phyloP scores from a whole-genome alignment of 495 filamentous ascomycete genomes.

The Podospora didyma region DNA sequence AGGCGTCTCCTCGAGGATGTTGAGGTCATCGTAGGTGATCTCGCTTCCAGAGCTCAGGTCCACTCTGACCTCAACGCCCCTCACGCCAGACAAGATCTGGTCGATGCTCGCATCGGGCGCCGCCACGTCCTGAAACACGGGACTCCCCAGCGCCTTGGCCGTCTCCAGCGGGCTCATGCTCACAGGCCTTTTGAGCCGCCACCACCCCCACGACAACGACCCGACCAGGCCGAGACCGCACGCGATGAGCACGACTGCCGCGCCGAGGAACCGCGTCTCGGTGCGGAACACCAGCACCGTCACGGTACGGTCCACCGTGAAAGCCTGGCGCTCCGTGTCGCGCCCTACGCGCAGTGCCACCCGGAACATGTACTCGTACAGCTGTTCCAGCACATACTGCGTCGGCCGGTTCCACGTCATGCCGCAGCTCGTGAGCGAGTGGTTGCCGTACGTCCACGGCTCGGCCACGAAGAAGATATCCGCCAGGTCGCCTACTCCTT shows the following conservation, averaged over 20 bases:
- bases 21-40: too few relatives aligned
- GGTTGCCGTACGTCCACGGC: neutral
- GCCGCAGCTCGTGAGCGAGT: neutral
- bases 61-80: too few relatives aligned
- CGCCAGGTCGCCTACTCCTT: neutral
- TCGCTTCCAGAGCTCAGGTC: too few relatives aligned
- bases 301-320: neutral
- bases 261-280: neutral
- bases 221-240: neutral
- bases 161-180: constrained; percentile 9
- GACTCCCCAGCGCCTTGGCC: constrained; percentile 6
- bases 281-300: neutral
- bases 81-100: neutral
- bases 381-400: neutral
- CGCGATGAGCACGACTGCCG: neutral
- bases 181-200: constrained; percentile 1
- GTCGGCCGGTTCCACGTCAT: constrained; percentile 1
- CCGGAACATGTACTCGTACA: constrained; percentile 9
- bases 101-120: neutral
- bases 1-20: too few relatives aligned
- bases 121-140: neutral
- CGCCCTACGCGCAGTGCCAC: neutral
- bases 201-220: constrained; percentile 5
- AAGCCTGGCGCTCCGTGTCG: neutral
- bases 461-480: neutral